These are phyloP conservation scores for Penicillium sp. DNA, from an alignment of 2,329 filamentous ascomycete genomes.

Conservation along the genomic window DNA sequence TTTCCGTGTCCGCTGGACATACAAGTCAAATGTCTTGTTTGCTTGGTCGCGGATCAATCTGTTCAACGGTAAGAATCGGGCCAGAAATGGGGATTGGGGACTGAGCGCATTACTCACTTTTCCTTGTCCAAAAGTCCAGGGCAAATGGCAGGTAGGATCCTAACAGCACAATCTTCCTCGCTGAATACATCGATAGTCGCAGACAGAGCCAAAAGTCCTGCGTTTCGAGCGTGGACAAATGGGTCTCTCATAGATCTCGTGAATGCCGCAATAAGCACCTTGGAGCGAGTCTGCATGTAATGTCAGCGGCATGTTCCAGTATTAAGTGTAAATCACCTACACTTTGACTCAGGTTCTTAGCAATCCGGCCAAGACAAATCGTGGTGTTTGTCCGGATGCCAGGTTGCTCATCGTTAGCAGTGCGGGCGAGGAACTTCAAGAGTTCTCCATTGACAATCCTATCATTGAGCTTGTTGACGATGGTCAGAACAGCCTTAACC, in stretches of 20 bases:
- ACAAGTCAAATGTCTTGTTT: conserved; percentile 82
- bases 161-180: conserved; percentile 83
- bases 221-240: conserved; percentile 90
- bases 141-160: conserved; percentile 79
- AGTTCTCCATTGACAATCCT: conserved; percentile 91
- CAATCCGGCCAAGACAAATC: conserved; percentile 94
- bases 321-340: conserved; percentile 33
- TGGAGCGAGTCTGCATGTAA: conserved; percentile 63
- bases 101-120: conserved; percentile 52
- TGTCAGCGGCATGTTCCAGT: conserved; percentile 24
- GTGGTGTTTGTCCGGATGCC: conserved; percentile 98
- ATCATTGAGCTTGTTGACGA: conserved; percentile 87
- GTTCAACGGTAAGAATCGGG: conserved; percentile 2
- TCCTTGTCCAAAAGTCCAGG: conserved; percentile 90
- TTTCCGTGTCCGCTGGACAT: conserved; percentile 78
- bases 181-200: conserved; percentile 83
- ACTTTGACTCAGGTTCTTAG: conserved; percentile 72
- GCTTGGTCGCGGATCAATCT: conserved; percentile 83
- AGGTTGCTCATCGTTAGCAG: conserved; percentile 94
- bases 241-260: conserved; percentile 84
- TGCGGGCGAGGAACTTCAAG: conserved; percentile 85
- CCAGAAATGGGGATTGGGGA: neutral
- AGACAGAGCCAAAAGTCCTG: conserved; percentile 77
- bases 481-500: conserved; percentile 83
- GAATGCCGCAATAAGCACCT: conserved; percentile 91